Conservation (phyloP, 352 stramenopile genomes). For the Pythium chondricola region DNA sequence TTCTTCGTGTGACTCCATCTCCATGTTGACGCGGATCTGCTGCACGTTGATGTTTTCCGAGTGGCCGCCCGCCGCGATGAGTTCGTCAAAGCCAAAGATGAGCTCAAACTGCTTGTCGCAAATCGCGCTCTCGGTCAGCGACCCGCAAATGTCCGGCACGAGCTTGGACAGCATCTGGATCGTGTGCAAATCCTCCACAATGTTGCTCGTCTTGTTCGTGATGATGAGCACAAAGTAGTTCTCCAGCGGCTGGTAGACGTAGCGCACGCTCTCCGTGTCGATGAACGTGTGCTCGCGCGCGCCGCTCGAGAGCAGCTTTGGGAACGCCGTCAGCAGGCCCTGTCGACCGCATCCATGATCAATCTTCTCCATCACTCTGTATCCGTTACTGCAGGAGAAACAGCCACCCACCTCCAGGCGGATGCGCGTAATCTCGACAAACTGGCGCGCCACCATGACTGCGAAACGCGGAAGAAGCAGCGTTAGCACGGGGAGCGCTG, state of each 20-base stretch:
- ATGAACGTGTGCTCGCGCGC: constrained; percentile 98
- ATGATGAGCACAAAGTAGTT: constrained; percentile 98
- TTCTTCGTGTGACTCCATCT: constrained; percentile 99
- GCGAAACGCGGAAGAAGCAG: not conserved
- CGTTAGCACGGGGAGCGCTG: too few species aligned
- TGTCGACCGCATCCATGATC: constrained; percentile 7
- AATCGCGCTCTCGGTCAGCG: constrained; percentile 92
- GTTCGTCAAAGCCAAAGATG: constrained; percentile 99
- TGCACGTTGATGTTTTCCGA: constrained; percentile 93
- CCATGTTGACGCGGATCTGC: constrained; percentile 95
- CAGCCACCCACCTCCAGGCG: constrained; percentile 85
- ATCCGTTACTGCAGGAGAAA: too few species aligned
- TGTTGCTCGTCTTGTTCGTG: constrained; percentile 99
- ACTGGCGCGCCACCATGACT: constrained; percentile 96
- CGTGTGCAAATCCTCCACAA: constrained; percentile 98
- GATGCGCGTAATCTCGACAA: constrained; percentile 99
- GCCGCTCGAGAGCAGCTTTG: constrained; percentile 95
- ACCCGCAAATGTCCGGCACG: constrained; percentile 93
- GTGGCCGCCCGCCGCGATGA: constrained; percentile 96
- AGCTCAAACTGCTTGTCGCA: constrained; percentile 97
- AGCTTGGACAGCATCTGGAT: constrained; percentile 97
- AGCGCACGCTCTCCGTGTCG: constrained; percentile 97
- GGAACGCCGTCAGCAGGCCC: constrained; percentile 97
- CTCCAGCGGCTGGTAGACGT: constrained; percentile 99
- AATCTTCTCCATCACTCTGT: too few species aligned